Evolutionary conservation across 2,329 filamentous ascomycete species (phyloP).

Genomic region (Microcyclospora tardicrescens): DNA sequence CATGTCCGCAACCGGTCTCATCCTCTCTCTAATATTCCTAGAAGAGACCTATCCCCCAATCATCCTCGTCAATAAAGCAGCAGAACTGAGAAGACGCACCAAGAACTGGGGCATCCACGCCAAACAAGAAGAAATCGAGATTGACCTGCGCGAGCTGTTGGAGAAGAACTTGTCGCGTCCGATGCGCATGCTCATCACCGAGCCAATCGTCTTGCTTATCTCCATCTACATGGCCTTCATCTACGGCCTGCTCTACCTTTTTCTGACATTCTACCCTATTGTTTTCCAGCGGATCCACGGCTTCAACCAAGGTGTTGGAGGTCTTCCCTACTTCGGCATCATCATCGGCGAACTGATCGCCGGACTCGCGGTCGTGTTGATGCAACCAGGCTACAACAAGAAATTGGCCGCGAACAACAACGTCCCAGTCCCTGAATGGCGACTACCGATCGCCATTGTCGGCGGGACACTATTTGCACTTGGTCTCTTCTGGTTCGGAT

Average conservation of each 20-base stretch:
- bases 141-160: constrained; percentile 13
- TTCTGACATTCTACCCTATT: constrained; percentile 32
- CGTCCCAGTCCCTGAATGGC: constrained; percentile 45
- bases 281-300: constrained; percentile 30
- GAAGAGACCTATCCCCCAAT: constrained; percentile 31
- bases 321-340: constrained; percentile 33
- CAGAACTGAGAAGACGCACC: constrained; percentile 24
- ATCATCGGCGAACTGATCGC: constrained; percentile 14
- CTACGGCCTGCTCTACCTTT: constrained; percentile 34
- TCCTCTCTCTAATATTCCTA: constrained; percentile 22
- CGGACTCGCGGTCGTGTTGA: constrained; percentile 14
- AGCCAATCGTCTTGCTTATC: constrained; percentile 34
- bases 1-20: constrained; percentile 23
- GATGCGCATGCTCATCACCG: constrained; percentile 31
- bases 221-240: constrained; percentile 27
- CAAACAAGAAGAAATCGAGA: constrained; percentile 20
- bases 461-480: constrained; percentile 31
- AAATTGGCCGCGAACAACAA: constrained; percentile 33
- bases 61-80: constrained; percentile 28
- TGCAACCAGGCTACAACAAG: constrained; percentile 17
- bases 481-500: constrained; percentile 25
- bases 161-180: constrained; percentile 31
- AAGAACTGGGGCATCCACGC: constrained; percentile 31
- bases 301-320: constrained; percentile 28
- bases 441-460: constrained; percentile 40